Base-by-base conservation (phyloP, 2,329 filamentous ascomycete genomes). In the Neofusicoccum laricinum region DNA sequence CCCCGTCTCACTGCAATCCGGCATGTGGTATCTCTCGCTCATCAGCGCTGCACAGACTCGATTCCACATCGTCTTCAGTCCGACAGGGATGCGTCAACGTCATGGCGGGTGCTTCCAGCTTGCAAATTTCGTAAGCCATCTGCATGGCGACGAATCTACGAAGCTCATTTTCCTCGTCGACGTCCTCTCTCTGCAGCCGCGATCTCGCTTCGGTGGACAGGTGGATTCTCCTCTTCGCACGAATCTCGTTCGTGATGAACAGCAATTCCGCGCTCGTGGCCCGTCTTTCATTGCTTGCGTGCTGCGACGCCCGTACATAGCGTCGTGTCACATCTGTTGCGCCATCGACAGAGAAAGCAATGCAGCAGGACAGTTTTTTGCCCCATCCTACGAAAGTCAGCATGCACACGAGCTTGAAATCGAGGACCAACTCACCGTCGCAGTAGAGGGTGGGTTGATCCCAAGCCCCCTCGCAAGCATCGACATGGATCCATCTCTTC, bases 331-430 rank as follows among this genome's bases (percentile, higher is more conserved):
- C 86, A 72, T 89, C 86, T 69, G 84, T 86, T 65, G 85, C 86
- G 63, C 86, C 95, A 67, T 99, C 95, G 64, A 92, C 92, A 8
- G 93, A 96, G 75, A 99, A 99, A 57, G 94, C 95, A 66, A 99
- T 89, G 80, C 93, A 97, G 79, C 98, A 99, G 0, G 92, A 93
- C 82, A 98, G 91, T 81, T 95, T 96, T 82, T 95, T 95, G 70
- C 90, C 88, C 95, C 95, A 99, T 65, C 93, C 86, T 88, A 67
- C 8, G 6, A 1, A 1, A 36, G 61, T 69, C 45, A 69, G 30
- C 59, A 45, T 66, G 69, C 61, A 69, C 19, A 45, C 0, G 41
- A 7, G 0, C 12, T 38, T 65, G 36, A 25, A 48, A 51, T 51
- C n/a, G 11, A 17, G 61, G 48, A 14, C 17, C 5, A 48, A 77